Base-by-base conservation (phyloP, 768 basidiomycete genomes). In the Hebeloma cylindrosporum region DNA sequence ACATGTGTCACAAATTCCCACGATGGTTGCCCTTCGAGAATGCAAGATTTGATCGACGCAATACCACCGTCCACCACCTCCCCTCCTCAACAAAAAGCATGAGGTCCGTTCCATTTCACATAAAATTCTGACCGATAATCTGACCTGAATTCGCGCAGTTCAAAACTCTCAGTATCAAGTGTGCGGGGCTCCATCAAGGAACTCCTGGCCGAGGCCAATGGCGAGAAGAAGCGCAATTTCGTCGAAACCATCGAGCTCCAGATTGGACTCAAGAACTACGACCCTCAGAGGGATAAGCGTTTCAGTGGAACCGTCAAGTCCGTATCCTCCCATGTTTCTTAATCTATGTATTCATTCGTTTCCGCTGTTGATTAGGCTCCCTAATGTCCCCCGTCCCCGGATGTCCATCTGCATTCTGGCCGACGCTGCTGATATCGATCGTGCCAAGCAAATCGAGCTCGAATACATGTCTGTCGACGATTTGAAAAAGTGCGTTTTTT, bases 371-470 rank as follows among this genome's bases (percentile, higher is more conserved):
- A 16, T 14, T 56, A 95, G 93, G 74, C 82, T 98, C 34, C 96
- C 95, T 60, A 82, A 96, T 67, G 84, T 98, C 59, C 96, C 96
- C 62, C 92, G 96, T 56, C 96, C 96, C 43, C 88, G 96, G 75
- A 97, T 98, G 95, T 89, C 89, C 58, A 85, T 99, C 66, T 98
- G 96, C 80, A 97, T 98, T 80, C 90, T 99, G 56, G 96, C 95
- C 47, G 96, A 99, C 73, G 96, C 95, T 20, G 86, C 86, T 64
- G 96, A 99, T 73, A 96, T 98, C 67, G 96, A 99, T 72, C 86
- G 93, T 64, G 93, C 93, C 41, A 97, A 97, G 78, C 89, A 93
- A 70, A 94, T 96, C 51, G 90, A 93, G 60, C 83, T 97, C 58
- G 93, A 94, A 68, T 96, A 97, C 78, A 96, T 95, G 93, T 94